Evolutionary conservation across 768 basidiomycete species (phyloP), one percentile per base, ranked within the genome.

Genomic region (Psilocybe tampanensis): DNA sequence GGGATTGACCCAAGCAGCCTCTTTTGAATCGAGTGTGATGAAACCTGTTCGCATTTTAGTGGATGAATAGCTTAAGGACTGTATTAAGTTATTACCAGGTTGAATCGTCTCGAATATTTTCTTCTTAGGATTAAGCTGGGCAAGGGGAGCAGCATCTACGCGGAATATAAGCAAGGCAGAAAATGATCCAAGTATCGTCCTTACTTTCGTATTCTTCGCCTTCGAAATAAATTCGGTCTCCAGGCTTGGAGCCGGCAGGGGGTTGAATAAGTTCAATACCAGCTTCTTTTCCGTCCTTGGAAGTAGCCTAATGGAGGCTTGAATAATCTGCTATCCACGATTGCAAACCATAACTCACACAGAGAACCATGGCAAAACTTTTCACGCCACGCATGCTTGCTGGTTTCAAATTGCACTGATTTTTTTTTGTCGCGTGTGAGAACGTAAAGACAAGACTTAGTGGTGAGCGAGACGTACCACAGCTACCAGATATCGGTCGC

Each of bases 81-180:
- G 12, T 18, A 23, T 22, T 7, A 15, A 24, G n/a, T 26, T 53
- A 67, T 44, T 63, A 88, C 93, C 90, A 49, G 95, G 94, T 69
- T 97, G 97, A 48, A 99, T 85, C 0, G 95, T 89, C 76, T 99
- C 97, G 66, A 98, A 99, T 29, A 98, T 92, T 77, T 98, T 99
- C 80, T 97, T 98, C 77, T 98, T 99, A 12, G 97, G 97, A 73
- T 98, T 98, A 55, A 99, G 79, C 66, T 95, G 94, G 7, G 89
- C 67, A 21, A 96, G 75, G 0, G 95, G 90, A 18, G 78, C 81
- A 0, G 80, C 80, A 63, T 76, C 89, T 89, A 19, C n/a, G n/a
- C n/a, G n/a, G n/a, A 24, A 39, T 49, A 26, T 42, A 23, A 60
- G 21, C 52, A 41, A 24, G 23, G 33, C 54, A 24, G 19, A 19